Conservation (phyloP, 495 filamentous ascomycete species). For the Neurospora terricola region DNA sequence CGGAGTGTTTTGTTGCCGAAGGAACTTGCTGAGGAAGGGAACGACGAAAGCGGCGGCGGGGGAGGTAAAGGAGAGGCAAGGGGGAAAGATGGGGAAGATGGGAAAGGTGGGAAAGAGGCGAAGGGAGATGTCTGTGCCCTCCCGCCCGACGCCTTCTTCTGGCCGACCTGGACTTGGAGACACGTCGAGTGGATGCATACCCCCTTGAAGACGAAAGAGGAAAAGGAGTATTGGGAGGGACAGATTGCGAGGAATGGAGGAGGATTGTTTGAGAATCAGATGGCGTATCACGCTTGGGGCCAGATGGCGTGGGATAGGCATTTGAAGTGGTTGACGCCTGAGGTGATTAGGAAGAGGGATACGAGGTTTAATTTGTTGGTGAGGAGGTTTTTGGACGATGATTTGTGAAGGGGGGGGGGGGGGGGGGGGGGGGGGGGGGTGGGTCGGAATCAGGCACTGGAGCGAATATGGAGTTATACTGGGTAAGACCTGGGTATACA, state of each 20-base stretch:
- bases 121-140: constrained; percentile 30
- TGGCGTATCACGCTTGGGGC: constrained; percentile 39
- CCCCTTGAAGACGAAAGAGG: constrained; percentile 21
- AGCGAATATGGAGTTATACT: neutral
- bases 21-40: constrained; percentile 19
- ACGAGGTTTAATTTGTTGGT: constrained; percentile 39
- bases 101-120: constrained; percentile 9
- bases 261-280: constrained; percentile 32
- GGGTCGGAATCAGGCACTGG: too few relatives aligned
- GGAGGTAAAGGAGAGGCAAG: neutral
- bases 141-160: constrained; percentile 36
- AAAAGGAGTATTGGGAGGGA: constrained; percentile 19
- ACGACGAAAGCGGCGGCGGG: neutral
- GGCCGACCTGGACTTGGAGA: constrained; percentile 40
- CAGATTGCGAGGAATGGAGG: constrained; percentile 30
- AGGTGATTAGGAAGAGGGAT: constrained; percentile 22
- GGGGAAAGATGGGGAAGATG: neutral
- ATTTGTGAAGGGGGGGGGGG: constrained; percentile 10
- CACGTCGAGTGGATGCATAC: constrained; percentile 40
- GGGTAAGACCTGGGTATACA: neutral
- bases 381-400: constrained; percentile 34
- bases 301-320: constrained; percentile 36
- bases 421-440: too few relatives aligned
- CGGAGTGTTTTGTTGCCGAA: constrained; percentile 35
- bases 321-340: constrained; percentile 29